Evolutionary conservation across 306 rosid species (phyloP), one percentile per base, ranked within the genome.

Genomic region (Vigna unguiculata): DNA sequence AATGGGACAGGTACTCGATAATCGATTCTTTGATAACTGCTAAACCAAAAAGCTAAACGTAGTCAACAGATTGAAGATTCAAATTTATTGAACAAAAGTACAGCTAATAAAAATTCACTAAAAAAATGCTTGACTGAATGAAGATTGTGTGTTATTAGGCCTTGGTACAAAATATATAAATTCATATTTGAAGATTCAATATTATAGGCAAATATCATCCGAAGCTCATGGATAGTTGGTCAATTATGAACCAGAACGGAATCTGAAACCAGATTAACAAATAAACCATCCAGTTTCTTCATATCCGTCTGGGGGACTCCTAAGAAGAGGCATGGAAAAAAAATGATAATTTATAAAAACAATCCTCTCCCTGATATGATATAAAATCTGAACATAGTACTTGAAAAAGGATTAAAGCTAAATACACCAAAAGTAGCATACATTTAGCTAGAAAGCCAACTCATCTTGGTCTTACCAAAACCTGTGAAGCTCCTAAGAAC

Each of bases 1-100:
- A 95, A 84, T 19, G 91, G 88, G 58, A 47, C 74, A 70, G 93
- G 94, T 59, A 95, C 97, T 81, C 97, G 91, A 85, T 78, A 91
- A 85, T 92, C 99, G 52, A 92, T 79, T 88, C 93, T 86, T 71
- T 92, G 97, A 77, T 89, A 90, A 72, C 97, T 92, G 93, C 62
- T 11, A 77, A 79, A 75, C 13, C 53, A 85, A 72, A 83, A 40
- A 55, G 9, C 25, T 19, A 49, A 81, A 76, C 47, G 34, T 52
- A 40, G 59, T 62, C 20, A 77, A 77, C 11, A 79, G 52, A 75
- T 46, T 73, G 45, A 49, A 75, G 74, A 69, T 30, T 59, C 38
- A 51, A 61, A 51, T 49, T 63, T 66, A 38, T 43, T 5, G 6
- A 13, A 30, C 7, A 71, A 71, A 48, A 34, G 9, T 30, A 30